A percentile compares a stretch with the other conserved stretches of the same genome.
These are phyloP conservation scores for Exobasidium cylindrosporum DNA, from an alignment of 1,284 basidiomycete genomes.

Conservation along the genomic window DNA sequence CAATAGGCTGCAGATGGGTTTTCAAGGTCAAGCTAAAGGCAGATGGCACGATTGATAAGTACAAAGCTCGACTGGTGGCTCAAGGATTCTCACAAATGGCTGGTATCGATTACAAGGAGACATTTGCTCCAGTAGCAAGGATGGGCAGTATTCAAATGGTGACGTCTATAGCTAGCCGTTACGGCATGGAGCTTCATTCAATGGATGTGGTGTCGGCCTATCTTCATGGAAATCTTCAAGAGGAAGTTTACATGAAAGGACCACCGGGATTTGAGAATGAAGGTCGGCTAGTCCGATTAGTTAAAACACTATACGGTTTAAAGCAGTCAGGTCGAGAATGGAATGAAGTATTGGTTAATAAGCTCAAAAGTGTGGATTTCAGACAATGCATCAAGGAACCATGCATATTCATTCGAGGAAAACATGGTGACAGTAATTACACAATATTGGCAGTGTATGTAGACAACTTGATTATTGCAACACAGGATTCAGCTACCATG, in stretches of 20 bases:
- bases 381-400: background rate
- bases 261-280: background rate
- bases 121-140: background rate
- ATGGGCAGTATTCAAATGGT: background rate
- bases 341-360: background rate
- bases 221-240: background rate
- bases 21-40: background rate
- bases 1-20: background rate
- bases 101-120: background rate
- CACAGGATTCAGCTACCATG: background rate
- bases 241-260: background rate
- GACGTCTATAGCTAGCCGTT: background rate
- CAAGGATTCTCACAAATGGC: background rate
- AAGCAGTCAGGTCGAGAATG: background rate
- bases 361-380: background rate
- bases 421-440: background rate
- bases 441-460: background rate
- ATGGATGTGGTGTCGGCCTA: background rate
- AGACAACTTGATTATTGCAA: background rate
- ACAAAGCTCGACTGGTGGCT: background rate
- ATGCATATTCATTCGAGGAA: background rate
- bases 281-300: background rate
- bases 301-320: background rate
- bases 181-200: background rate
- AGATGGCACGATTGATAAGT: background rate